These are phyloP conservation scores for Starmerella asiatica DNA, from an alignment of 805 yeast species.

Conservation along the genomic window DNA sequence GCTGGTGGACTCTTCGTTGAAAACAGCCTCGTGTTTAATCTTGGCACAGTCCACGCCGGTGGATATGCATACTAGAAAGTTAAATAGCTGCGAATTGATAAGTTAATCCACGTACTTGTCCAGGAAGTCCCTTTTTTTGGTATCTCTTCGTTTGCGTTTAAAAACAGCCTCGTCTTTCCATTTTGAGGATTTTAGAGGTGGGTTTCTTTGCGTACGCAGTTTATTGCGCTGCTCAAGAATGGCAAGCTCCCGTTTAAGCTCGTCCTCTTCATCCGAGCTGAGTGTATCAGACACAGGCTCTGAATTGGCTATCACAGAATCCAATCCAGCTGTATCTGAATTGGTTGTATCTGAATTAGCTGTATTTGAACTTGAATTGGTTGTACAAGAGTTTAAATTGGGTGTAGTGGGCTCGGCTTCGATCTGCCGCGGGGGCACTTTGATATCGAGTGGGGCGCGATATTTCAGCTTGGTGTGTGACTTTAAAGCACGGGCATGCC, in stretches of 20 bases:
- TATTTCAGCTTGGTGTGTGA: slow-evolving; percentile 18
- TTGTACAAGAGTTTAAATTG: too few species aligned
- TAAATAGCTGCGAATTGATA: too few species aligned
- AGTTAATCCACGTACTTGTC: slow-evolving; percentile 2
- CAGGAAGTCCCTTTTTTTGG: slow-evolving; percentile 2
- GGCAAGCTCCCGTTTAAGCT: slow-evolving; percentile 10
- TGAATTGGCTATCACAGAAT: too few species aligned
- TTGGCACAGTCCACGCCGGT: too few species aligned
- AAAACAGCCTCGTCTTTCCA: slow-evolving; percentile 11
- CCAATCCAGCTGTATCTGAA: too few species aligned
- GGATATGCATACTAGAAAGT: too few species aligned
- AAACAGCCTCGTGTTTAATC: neutral
- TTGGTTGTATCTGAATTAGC: neutral
- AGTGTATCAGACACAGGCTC: too few species aligned
- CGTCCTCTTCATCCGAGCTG: slow-evolving; percentile 11
- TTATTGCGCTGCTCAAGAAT: slow-evolving; percentile 4
- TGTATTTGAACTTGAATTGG: neutral
- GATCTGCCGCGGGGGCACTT: neutral
- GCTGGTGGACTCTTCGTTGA: neutral
- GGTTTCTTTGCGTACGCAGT: slow-evolving; percentile 3
- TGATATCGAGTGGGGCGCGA: slow-evolving; percentile 2
- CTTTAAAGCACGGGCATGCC: slow-evolving; percentile 16
- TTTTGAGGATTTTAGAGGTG: neutral
- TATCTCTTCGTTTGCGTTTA: neutral
- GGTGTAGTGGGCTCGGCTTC: neutral